Conservation (phyloP, 169 alveolate species). For the Besnoitia besnoiti region DNA sequence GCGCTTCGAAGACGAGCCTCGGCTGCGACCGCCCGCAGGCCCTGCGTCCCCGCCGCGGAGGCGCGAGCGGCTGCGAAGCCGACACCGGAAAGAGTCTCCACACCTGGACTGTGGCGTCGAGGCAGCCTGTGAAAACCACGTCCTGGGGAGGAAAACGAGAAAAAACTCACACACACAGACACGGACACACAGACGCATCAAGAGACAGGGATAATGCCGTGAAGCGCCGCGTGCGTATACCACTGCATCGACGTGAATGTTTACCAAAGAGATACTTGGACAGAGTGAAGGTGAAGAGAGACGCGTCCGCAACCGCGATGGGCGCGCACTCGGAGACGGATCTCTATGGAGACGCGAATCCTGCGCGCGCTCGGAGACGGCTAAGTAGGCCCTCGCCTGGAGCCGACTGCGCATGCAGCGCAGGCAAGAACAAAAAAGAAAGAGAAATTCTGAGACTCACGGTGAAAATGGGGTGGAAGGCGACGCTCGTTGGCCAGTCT, state of each 20-base stretch:
- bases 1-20: constrained; percentile 32
- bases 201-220: no score
- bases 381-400: no score
- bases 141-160: constrained; percentile 28
- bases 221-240: no score
- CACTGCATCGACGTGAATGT: no score
- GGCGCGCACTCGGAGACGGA: no score
- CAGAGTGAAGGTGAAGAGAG: no score
- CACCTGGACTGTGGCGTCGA: constrained; percentile 64
- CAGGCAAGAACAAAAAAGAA: background rate
- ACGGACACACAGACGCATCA: no score
- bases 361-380: no score
- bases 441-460: background rate
- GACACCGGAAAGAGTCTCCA: constrained; percentile 54
- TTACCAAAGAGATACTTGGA: no score
- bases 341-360: no score
- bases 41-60: background rate
- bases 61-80: background rate
- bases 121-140: constrained; percentile 63
- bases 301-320: no score
- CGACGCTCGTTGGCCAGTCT: constrained; percentile 65
- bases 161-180: background rate
- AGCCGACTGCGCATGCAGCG: background rate
- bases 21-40: background rate
- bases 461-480: constrained; percentile 62